phyloP scores from a whole-genome alignment of 2,329 filamentous ascomycete species.

The Myriosclerotinia scirpicola region DNA sequence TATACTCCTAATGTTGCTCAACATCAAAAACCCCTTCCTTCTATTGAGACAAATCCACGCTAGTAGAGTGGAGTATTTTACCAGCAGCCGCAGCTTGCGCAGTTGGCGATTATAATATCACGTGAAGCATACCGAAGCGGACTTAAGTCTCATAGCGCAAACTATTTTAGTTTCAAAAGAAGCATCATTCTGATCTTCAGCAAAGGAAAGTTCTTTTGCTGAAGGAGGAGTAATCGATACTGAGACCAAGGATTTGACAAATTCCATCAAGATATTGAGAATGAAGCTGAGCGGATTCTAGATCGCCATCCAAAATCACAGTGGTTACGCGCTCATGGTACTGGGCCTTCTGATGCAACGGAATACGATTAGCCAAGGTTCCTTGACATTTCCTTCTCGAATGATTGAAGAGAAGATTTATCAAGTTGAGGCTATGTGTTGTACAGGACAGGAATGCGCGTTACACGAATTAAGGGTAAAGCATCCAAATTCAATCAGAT shows the following conservation, averaged over 20 bases:
- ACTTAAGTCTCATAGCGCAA: neutral
- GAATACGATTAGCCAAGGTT: neutral
- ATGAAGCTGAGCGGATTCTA: neutral
- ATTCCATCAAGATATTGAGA: neutral
- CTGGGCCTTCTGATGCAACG: neutral
- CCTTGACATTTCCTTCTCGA: neutral
- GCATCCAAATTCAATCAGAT: neutral
- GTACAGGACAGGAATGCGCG: neutral
- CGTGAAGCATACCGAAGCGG: constrained; percentile 9
- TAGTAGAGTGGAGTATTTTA: constrained; percentile 17
- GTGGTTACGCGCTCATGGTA: neutral
- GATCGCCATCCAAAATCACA: neutral
- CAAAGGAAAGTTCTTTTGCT: constrained; percentile 3
- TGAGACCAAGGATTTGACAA: neutral
- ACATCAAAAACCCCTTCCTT: constrained; percentile 11
- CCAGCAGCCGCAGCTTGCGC: constrained; percentile 16
- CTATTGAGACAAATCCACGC: constrained; percentile 11
- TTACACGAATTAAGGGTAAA: neutral
- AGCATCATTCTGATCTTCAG: neutral
- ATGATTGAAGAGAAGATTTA: neutral
- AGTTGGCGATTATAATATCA: constrained; percentile 5
- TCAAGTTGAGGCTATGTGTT: neutral
- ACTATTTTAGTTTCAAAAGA: neutral
- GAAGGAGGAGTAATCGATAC: neutral
- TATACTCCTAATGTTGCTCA: constrained; percentile 10